Conservation (phyloP, 257 asterid genomes). For the Penstemon davidsonii region DNA sequence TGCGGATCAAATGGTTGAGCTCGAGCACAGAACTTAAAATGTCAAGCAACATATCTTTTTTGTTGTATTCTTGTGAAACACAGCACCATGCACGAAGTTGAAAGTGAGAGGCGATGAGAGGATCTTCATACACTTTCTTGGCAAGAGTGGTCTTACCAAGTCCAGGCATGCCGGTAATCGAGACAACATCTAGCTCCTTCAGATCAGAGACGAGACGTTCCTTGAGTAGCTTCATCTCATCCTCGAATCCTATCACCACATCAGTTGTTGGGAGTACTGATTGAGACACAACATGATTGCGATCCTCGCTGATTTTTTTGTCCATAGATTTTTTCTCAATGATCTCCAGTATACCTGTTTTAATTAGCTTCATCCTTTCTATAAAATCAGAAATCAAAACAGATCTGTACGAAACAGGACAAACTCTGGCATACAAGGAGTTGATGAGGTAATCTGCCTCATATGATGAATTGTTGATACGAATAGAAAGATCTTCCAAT, state of each 20-base stretch:
- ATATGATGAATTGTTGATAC: not conserved
- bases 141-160: not conserved
- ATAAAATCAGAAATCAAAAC: not conserved
- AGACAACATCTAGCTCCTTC: not conserved
- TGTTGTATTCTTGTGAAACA: not conserved
- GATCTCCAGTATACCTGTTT: not conserved
- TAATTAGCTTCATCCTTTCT: not conserved
- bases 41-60: conserved; percentile 17
- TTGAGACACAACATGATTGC: not conserved
- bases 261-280: not conserved
- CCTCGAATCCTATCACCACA: conserved; percentile 27
- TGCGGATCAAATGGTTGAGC: not conserved
- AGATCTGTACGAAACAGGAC: conserved; percentile 5
- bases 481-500: not conserved
- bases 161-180: too few relatives aligned
- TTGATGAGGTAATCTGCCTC: conserved; percentile 10
- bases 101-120: conserved; percentile 4
- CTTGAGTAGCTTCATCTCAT: conserved; percentile 19
- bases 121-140: conserved; percentile 16
- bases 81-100: not conserved
- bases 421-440: not conserved
- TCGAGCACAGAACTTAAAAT: conserved; percentile 4
- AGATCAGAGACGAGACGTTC: not conserved
- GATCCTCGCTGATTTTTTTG: not conserved
- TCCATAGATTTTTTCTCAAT: not conserved